Conservation (phyloP, 2,329 filamentous ascomycete genomes). For the Diaporthe batatas region DNA sequence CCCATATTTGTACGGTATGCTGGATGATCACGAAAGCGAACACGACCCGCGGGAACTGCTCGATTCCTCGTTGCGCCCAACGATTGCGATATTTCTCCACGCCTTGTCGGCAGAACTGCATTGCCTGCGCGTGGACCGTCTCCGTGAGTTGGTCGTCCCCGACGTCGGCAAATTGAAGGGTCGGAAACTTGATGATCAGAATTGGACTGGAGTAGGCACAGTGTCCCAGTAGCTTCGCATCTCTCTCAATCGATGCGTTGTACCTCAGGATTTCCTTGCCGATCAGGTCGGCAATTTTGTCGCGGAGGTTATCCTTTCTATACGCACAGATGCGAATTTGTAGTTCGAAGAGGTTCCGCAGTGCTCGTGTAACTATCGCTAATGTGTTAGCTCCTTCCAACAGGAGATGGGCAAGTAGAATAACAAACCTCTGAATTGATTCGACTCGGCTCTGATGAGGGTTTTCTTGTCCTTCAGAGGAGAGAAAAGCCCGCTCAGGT, state of each 20-base stretch:
- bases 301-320: constrained; percentile 48
- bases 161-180: neutral
- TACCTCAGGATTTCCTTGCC: constrained; percentile 50
- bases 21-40: constrained; percentile 62
- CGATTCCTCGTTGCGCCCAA: constrained; percentile 37
- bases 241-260: constrained; percentile 51
- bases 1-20: constrained; percentile 61
- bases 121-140: constrained; percentile 17
- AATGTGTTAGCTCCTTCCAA: constrained; percentile 16
- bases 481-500: constrained; percentile 51
- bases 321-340: constrained; percentile 50
- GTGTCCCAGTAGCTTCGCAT: constrained; percentile 48
- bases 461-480: constrained; percentile 45
- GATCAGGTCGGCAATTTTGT: constrained; percentile 48
- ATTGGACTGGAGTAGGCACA: constrained; percentile 40
- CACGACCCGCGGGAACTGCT: constrained; percentile 48
- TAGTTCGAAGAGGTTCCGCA: constrained; percentile 52
- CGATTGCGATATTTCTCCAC: constrained; percentile 42
- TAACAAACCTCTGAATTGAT: constrained; percentile 48
- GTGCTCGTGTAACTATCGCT: constrained; percentile 50
- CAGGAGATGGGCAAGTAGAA: neutral
- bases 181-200: constrained; percentile 31
- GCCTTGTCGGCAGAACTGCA: constrained; percentile 33
- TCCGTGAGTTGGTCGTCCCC: neutral
- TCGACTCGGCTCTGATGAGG: constrained; percentile 47